Evolutionary conservation across 352 stramenopile genomes (phyloP), one percentile per base, ranked within the genome.

Genomic region (Globisporangium paroecandrum): DNA sequence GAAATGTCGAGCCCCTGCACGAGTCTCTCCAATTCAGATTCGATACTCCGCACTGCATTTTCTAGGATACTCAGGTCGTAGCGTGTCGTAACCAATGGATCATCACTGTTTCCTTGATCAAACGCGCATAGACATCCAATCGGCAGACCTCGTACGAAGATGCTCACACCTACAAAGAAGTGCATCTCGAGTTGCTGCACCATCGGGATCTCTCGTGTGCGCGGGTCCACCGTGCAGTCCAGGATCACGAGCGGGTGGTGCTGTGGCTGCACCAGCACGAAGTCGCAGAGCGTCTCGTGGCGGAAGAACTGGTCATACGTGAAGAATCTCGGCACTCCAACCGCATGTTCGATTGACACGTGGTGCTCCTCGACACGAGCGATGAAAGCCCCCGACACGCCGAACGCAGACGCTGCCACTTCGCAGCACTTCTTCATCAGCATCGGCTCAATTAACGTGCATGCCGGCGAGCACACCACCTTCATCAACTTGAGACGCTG

Each of bases 41-140:
- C 77, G 60, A 90, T 81, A 41, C 58, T 71, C 55, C 67, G 70
- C n/a, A 75, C 77, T 7, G 75, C 73, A 43, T 76, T 81, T 69
- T 84, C 69, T 56, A 85, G 58, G 38, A 78, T 67, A 41, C 61
- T 69, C 15, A 78, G 73, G 64, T 80, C 76, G 64, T 81, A 79
- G n/a, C 56, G 56, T 25, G 64, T 69, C 15, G 54, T 51, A 46
- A 41, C 18, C 22, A 65, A 34, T 49, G 47, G 61, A 34, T 63
- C 54, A 22, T 71, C 66, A 2, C 32, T 36, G 43, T 41, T 80
- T 41, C 77, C 74, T 73, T 82, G 78, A 27, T 69, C 69, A 53
- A 87, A 90, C 47, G 76, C 80, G 32, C 82, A 90, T 36, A 90
- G 66, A 53, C 75, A 87, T 8, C 77, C 82, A 36, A 90, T 83